Base-by-base conservation (phyloP, 345 rosid species). In the Aegle marmelos region DNA sequence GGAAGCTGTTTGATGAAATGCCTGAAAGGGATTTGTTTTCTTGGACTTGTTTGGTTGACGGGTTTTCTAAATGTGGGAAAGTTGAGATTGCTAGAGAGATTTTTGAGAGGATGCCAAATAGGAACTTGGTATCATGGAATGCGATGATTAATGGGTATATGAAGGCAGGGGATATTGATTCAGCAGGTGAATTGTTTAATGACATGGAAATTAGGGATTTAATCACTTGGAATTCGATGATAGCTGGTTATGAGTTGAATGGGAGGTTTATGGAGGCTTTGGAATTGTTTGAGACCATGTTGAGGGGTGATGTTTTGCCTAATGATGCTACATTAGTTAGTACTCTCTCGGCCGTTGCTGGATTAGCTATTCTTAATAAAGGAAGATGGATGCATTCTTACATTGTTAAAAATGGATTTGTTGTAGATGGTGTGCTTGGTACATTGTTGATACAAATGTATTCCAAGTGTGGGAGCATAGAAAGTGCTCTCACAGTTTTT, bases 401-500 rank as follows among this genome's bases (percentile, higher is more conserved):
- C 73, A 82, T 90, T 10, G 19, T 83, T 56, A 90, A 89, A 81
- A 86, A 79, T 21, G 84, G 83, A 21, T 69, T 74, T 59, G 73
- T 64, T 60, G 70, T 87, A 6, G 91, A 86, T 73, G 87, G 88
- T 53, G 90, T 89, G 13, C 65, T 86, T 19, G 88, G 90, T 53
- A 91, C 93, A 54, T 82, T 85, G 70, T 78, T 91, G 67, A 86
- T 91, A 17, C 89, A 89, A 73, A 90, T 91, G 94, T 91, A 89
- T 75, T 88, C 94, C 72, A 91, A 82, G 72, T 89, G 98, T 75
- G 94, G 94, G 78, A 81, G 86, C 80, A 84, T 90, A 14, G 85
- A 79, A 61, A 81, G 80, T 83, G 91, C 98, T 19, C 24, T 82
- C 61, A n/a, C 75, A 4, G 68, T 80, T 54, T 91, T 93, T 57